Base-by-base conservation (phyloP, 208 protist species). In the Wallacemonas collosoma region DNA sequence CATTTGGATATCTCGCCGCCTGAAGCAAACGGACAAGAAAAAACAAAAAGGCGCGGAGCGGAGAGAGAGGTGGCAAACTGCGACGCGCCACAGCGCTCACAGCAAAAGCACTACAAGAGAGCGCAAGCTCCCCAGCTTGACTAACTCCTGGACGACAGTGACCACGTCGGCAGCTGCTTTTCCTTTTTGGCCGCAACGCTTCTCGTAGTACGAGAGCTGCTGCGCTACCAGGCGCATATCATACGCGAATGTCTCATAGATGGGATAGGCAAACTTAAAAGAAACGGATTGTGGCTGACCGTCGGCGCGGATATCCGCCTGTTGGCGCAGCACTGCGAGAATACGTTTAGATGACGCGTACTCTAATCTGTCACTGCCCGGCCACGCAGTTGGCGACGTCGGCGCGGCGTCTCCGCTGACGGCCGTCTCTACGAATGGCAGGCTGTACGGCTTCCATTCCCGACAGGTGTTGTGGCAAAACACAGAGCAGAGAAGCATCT, bases 171-270 rank as follows among this genome's bases (percentile, higher is more conserved):
- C 40, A 5, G 56, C 3, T 14, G 8, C 7, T 36, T 62, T 41
- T 8, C 56, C 35, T 4, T 26, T 8, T 38, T 62, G 38, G 6
- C 43, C 26, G 9, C 36, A 62, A 5, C 7, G 14, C 56, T 62
- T 62, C 15, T 62, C 36, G 35, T 62, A 62, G 56, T 38, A 62
- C 36, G 8, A 38, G 60, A 65, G 26, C 40, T n/a, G 6, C 5
- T 36, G 3, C 5, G 2, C 2, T 17, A 17, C 40, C 40, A 65
- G n/a, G 40, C 8, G 7, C 3, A n/a, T 44, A 6, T 65, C 43
- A 41, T 65, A 65, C 11, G 7, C 15, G 41, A 50, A n/a, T 39
- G 60, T 41, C 43, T 45, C 60, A 41, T 51, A 65, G 41, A 65
- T 36, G 11, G 60, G 60, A 48, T 50, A 65, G 14, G 11, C 60